Conservation (phyloP, 2,329 filamentous ascomycete species). For the Fusarium tanahbumbuense region DNA sequence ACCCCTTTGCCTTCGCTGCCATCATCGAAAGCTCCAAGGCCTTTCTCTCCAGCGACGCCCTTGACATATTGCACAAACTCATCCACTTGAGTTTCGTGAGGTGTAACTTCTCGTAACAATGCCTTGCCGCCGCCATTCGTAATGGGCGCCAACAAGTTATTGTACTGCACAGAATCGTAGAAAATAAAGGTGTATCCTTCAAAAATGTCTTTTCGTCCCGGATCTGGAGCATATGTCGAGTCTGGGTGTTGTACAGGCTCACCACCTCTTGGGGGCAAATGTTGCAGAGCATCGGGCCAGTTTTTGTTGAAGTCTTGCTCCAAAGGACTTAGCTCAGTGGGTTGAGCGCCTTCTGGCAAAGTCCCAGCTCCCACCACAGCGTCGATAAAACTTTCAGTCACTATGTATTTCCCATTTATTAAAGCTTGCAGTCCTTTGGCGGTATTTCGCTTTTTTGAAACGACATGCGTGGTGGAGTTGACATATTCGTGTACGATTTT, state of each 20-base stretch:
- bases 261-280: slow-evolving; percentile 78
- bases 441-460: slow-evolving; percentile 90
- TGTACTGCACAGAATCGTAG: slow-evolving; percentile 79
- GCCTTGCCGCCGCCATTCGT: slow-evolving; percentile 87
- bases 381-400: slow-evolving; percentile 78
- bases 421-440: slow-evolving; percentile 88
- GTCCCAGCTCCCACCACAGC: slow-evolving; percentile 73
- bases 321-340: slow-evolving; percentile 65
- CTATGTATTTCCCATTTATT: slow-evolving; percentile 82
- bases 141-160: slow-evolving; percentile 79
- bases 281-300: slow-evolving; percentile 81
- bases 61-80: slow-evolving; percentile 85
- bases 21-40: slow-evolving; percentile 71
- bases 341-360: slow-evolving; percentile 58
- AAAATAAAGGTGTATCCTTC: slow-evolving; percentile 91
- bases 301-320: slow-evolving; percentile 82
- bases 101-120: slow-evolving; percentile 70
- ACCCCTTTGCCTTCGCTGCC: slow-evolving; percentile 76
- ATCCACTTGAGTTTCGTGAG: slow-evolving; percentile 73
- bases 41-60: slow-evolving; percentile 78
- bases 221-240: slow-evolving; percentile 78
- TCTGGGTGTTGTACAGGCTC: slow-evolving; percentile 78
- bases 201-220: slow-evolving; percentile 76
- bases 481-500: slow-evolving; percentile 82
- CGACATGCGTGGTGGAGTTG: slow-evolving; percentile 83